phyloP scores from a whole-genome alignment of 495 filamentous ascomycete genomes.

The Penicillium argentinense region DNA sequence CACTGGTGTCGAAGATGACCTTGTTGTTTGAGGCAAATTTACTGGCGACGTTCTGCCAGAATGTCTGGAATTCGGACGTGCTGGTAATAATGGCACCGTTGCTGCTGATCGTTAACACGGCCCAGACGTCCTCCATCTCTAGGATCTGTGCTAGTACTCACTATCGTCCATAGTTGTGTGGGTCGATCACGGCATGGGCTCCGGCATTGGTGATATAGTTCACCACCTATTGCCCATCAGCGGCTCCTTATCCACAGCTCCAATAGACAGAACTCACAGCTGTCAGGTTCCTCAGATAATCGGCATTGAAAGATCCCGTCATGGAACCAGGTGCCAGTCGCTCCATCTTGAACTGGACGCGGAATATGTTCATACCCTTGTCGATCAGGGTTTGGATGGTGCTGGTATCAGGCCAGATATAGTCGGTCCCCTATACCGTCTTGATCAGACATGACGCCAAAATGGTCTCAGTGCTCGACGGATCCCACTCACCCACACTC shows the following conservation, averaged over 20 bases:
- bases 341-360: slow-evolving; percentile 69
- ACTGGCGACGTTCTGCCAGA: slow-evolving; percentile 63
- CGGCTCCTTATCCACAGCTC: not conserved
- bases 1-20: slow-evolving; percentile 60
- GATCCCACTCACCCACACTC: slow-evolving; percentile 16
- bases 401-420: slow-evolving; percentile 55
- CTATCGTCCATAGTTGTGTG: slow-evolving; percentile 67
- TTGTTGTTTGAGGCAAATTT: slow-evolving; percentile 57
- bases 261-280: slow-evolving; percentile 41
- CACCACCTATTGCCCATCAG: slow-evolving; percentile 46
- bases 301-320: slow-evolving; percentile 37
- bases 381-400: slow-evolving; percentile 56
- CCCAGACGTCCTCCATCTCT: not conserved
- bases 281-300: slow-evolving; percentile 42
- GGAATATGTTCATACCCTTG: slow-evolving; percentile 68
- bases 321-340: slow-evolving; percentile 55
- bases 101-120: slow-evolving; percentile 31
- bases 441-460: too few relatives aligned
- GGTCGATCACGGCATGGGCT: slow-evolving; percentile 64
- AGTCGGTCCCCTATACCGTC: slow-evolving; percentile 53
- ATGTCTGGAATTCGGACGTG: slow-evolving; percentile 56
- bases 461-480: too few relatives aligned
- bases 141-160: slow-evolving; percentile 16
- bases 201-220: slow-evolving; percentile 59
- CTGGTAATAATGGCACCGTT: slow-evolving; percentile 66